Percentiles rank a stretch among this genome's conserved stretches.
phyloP scores from a whole-genome alignment of 176 grass and related monocot species.

The Pontederia paniculata region DNA sequence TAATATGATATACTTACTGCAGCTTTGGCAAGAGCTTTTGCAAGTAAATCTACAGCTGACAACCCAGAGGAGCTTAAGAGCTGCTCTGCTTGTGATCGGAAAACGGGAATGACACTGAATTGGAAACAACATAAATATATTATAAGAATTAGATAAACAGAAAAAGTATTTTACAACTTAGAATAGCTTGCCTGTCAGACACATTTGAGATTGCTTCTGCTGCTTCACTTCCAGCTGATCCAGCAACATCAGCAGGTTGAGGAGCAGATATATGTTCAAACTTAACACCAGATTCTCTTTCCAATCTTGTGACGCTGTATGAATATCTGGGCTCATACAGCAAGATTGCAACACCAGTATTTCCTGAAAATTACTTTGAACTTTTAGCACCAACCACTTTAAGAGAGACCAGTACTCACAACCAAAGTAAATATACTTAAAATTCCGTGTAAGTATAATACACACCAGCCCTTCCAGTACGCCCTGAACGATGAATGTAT shows the following conservation, averaged over 20 bases:
- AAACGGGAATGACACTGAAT: slow-evolving; percentile 91
- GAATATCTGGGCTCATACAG: slow-evolving; percentile 82
- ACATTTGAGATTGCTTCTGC: slow-evolving; percentile 84
- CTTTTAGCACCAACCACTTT: slow-evolving; percentile 1
- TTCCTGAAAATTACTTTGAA: slow-evolving; percentile 43
- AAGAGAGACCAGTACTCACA: slow-evolving; percentile 7
- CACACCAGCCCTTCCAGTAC: slow-evolving; percentile 87
- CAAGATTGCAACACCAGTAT: slow-evolving; percentile 76
- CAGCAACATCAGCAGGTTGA: slow-evolving; percentile 76
- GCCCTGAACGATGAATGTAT: slow-evolving; percentile 90
- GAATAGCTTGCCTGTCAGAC: slow-evolving; percentile 52
- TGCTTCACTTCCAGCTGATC: slow-evolving; percentile 88
- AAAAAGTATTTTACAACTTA: neutral
- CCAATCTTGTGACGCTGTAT: slow-evolving; percentile 39
- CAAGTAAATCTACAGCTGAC: slow-evolving; percentile 58
- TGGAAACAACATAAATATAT: neutral
- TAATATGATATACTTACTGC: slow-evolving; percentile 43
- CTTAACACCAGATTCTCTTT: slow-evolving; percentile 82
- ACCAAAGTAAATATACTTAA: neutral
- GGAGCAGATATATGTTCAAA: slow-evolving; percentile 91
- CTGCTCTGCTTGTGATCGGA: slow-evolving; percentile 77
- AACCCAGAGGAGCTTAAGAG: slow-evolving; percentile 58
- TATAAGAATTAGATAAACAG: too few relatives aligned
- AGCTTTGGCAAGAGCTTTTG: slow-evolving; percentile 93
- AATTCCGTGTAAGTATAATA: too few relatives aligned